Evolutionary conservation across 139 green algal species (phyloP).

Genomic region (Micractinium sp.): DNA sequence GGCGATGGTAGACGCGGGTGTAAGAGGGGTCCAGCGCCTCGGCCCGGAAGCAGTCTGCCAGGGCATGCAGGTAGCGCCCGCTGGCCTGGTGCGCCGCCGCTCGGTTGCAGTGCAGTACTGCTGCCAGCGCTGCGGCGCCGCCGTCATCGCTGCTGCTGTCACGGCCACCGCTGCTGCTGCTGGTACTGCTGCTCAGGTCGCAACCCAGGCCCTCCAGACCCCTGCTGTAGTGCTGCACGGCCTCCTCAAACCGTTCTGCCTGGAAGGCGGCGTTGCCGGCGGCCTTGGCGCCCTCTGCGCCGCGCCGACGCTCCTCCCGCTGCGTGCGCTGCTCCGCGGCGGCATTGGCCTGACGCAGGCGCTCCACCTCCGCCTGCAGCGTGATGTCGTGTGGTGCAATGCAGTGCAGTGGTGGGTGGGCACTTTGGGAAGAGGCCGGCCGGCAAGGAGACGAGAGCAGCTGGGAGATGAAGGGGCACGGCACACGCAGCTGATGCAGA

Average conservation of each 20-base stretch:
- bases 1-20: constrained; percentile 35
- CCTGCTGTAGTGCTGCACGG: neutral
- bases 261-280: constrained; percentile 32
- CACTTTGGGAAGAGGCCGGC: neutral
- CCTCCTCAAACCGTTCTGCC: constrained; percentile 17
- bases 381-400: too few relatives aligned
- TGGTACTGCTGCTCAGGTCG: neutral
- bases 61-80: constrained; percentile 55
- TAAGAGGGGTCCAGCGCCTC: constrained; percentile 68
- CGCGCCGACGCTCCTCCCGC: neutral
- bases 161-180: neutral
- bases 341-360: neutral
- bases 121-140: constrained; percentile 48
- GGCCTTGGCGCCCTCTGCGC: neutral
- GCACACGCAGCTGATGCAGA: neutral
- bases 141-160: neutral
- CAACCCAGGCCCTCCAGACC: neutral
- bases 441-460: neutral
- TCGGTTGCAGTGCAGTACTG: constrained; percentile 79
- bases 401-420: neutral
- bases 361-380: neutral
- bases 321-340: neutral
- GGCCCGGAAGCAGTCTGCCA: constrained; percentile 76
- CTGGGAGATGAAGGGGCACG: neutral
- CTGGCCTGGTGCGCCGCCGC: constrained; percentile 65